Evolutionary conservation across 805 yeast species (phyloP), one percentile per base, ranked within the genome.

Genomic region (Yarrowia divulgata): DNA sequence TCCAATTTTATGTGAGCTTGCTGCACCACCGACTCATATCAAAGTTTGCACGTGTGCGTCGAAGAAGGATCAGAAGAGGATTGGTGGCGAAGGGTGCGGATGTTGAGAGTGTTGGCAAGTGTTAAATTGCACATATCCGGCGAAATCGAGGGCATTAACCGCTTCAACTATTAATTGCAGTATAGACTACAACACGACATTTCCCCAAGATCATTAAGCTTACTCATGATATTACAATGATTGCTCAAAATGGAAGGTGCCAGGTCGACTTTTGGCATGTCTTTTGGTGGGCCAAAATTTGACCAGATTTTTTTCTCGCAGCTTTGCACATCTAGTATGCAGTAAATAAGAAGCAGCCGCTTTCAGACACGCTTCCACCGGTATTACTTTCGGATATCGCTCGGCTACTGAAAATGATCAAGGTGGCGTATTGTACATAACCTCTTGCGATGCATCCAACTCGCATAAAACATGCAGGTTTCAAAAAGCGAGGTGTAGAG

Each of bases 21-120:
- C 50, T 60, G 66, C 66, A 60, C 37, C 32, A 3, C 42, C 29
- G 52, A 60, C 50, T 60, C 66, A 60, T 60, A 60, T 60, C 66
- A 60, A 60, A 45, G 66, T 60, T 60, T 45, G 40, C 66, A 45
- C 66, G 66, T 60, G 63, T 8, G 18, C 8, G 43, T 23, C 29
- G 29, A 23, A 40, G 43, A 18, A 40, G 8, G 43, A 12, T 10
- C 16, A 23, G 29, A 23, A 4, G 29, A 23, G 29, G 29, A 2
- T 23, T 23, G 4, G 37, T 34, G 37, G 37, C 8, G 37, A 34
- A 3, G 37, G 37, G 10, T 34, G 37, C 10, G 10, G 8, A 6
- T 34, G 37, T 34, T 7, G 37, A 34, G 8, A 34, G 35, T 34
- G 35, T n/a, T n/a, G n/a, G n/a, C n/a, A n/a, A n/a, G n/a, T n/a